These are phyloP conservation scores for Aquilaria agallochum DNA, from an alignment of 441 rosid genomes.

Conservation along the genomic window DNA sequence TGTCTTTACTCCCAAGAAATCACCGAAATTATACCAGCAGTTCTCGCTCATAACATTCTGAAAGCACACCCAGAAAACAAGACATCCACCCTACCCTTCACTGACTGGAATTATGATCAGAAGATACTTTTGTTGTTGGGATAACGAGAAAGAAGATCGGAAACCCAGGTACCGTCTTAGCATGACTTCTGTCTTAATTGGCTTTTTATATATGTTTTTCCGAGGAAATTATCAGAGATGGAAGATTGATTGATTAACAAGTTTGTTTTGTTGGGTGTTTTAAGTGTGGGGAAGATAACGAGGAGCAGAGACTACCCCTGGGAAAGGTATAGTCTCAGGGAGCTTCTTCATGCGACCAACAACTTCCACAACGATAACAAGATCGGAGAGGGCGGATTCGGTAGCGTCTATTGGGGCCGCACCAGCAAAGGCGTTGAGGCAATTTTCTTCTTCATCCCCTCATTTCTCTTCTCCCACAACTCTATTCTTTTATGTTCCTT, in stretches of 20 bases:
- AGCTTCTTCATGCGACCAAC: conserved; percentile 40
- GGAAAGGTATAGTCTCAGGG: conserved; percentile 35
- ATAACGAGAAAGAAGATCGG: conserved; percentile 11
- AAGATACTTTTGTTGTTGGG: conserved; percentile 27
- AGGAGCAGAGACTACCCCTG: conserved; percentile 40
- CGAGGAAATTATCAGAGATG: too few species aligned
- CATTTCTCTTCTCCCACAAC: background rate
- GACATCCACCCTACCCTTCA: too few species aligned
- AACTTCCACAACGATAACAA: conserved; percentile 41
- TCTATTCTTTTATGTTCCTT: background rate
- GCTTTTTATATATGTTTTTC: too few species aligned
- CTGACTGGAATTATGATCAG: conserved; percentile 17
- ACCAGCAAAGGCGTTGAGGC: conserved; percentile 42
- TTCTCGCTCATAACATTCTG: background rate
- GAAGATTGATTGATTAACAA: background rate
- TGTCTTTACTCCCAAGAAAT: conserved; percentile 26
- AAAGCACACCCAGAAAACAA: too few species aligned
- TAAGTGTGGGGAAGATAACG: conserved; percentile 13
- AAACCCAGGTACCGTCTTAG: conserved; percentile 14
- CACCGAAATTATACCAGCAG: background rate
- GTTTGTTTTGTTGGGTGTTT: background rate
- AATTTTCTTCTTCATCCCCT: conserved; percentile 5
- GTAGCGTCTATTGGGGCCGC: conserved; percentile 43
- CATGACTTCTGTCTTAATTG: background rate
- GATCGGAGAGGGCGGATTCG: conserved; percentile 47